Base-by-base conservation (phyloP, 495 filamentous ascomycete genomes). In the Penicillium alfredii region DNA sequence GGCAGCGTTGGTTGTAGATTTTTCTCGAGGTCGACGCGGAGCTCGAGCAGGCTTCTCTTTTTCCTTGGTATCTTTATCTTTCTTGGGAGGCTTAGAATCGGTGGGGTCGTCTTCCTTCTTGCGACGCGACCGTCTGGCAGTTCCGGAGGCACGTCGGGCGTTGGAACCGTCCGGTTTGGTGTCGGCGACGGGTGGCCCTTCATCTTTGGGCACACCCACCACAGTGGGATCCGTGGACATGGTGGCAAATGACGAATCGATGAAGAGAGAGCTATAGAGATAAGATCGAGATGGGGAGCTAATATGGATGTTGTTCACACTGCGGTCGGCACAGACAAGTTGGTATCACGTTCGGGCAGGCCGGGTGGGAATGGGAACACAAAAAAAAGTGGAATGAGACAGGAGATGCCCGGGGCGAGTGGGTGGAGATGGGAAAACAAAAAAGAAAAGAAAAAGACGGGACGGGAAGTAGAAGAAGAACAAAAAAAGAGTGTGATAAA, bases 61-160 rank as follows among this genome's bases (percentile, higher is more conserved):
- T 12, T 49, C 35, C 14, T 64, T 56, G 35, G 38, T 47, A 18
- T 59, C 45, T 39, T 58, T 58, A 10, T 55, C 44, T 14, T 58
- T 54, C 26, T 64, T 60, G 34, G 35, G 33, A 17, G 45, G 27
- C 30, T 49, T 55, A 33, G 45, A 9, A 6, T 47, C 46, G 21
- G 53, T 52, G 14, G 32, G 34, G 1, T 55, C 56, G 37, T 66
- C 63, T 33, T 65, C 63, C 58, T 66, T 67, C 56, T 67, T 69
- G 28, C 65, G 63, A 62, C 65, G 65, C 63, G 65, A 66, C 58
- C 65, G 65, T 44, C 63, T 56, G 33, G 47, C 31, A 25, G 37
- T 49, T 34, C 33, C 35, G 15, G 59, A 62, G 21, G 49, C 56
- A 47, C 58, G 56, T 43, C 56, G 52, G 30, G 47, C 45, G n/a